A percentile compares a stretch with the other conserved stretches of the same genome.
phyloP scores from a whole-genome alignment of 1,284 basidiomycete genomes.

The Leccinum pachyderme region DNA sequence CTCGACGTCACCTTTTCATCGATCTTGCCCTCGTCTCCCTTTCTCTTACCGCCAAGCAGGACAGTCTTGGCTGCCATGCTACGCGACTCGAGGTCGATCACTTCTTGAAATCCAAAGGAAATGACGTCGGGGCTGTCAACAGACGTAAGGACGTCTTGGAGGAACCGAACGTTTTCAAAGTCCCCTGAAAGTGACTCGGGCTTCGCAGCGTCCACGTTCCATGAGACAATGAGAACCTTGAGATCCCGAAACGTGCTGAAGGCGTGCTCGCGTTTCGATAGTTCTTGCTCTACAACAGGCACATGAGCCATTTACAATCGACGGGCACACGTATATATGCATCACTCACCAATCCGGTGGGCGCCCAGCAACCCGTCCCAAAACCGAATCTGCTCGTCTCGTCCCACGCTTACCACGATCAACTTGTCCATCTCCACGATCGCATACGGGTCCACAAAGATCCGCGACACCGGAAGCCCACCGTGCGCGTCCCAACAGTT shows the following conservation, averaged over 20 bases:
- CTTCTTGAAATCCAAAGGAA: slow-evolving; percentile 92
- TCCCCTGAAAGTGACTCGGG: slow-evolving; percentile 70
- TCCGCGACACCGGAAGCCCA: slow-evolving; percentile 69
- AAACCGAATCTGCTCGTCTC: slow-evolving; percentile 73
- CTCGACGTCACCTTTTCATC: slow-evolving; percentile 80
- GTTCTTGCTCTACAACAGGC: slow-evolving; percentile 61
- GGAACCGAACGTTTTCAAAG: slow-evolving; percentile 67
- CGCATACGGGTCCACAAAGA: slow-evolving; percentile 73
- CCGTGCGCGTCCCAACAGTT: slow-evolving; percentile 91
- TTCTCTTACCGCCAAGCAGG: slow-evolving; percentile 71
- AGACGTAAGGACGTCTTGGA: slow-evolving; percentile 68
- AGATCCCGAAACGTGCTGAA: slow-evolving; percentile 82
- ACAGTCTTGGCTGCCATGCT: slow-evolving; percentile 91
- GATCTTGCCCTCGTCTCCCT: slow-evolving; percentile 59
- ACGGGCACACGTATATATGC: background rate
- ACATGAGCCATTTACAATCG: slow-evolving; percentile 1
- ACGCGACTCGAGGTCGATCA: slow-evolving; percentile 90
- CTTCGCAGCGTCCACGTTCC: slow-evolving; percentile 90
- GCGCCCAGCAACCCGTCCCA: slow-evolving; percentile 90
- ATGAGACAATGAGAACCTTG: slow-evolving; percentile 82
- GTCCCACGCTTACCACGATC: slow-evolving; percentile 74
- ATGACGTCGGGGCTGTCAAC: slow-evolving; percentile 85
- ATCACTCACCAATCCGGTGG: slow-evolving; percentile 80
- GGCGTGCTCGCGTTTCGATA: slow-evolving; percentile 70
- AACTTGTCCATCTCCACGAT: slow-evolving; percentile 64